phyloP scores from a whole-genome alignment of 179 eudicot species.

The Silene vulgaris region DNA sequence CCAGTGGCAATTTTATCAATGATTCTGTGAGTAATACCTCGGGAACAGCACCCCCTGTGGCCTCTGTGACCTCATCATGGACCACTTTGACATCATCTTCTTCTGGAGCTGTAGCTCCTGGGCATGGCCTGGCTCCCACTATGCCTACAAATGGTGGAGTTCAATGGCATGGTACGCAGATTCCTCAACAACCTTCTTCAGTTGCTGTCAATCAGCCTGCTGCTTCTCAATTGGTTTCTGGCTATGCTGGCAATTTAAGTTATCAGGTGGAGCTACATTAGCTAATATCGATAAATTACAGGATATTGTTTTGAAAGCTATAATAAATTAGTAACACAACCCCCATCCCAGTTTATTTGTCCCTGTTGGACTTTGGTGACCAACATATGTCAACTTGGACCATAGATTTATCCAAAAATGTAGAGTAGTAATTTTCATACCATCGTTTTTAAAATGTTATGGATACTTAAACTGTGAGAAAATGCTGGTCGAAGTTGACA shows the following conservation, averaged over 20 bases:
- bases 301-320: background rate
- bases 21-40: slow-evolving; percentile 28
- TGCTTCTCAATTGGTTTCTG: slow-evolving; percentile 32
- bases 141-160: slow-evolving; percentile 35
- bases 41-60: slow-evolving; percentile 31
- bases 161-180: slow-evolving; percentile 53
- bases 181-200: slow-evolving; percentile 44
- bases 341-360: background rate
- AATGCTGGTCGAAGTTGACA: background rate
- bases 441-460: background rate
- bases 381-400: background rate
- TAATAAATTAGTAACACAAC: background rate
- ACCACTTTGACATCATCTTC: slow-evolving; percentile 28
- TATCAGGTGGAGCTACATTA: slow-evolving; percentile 38
- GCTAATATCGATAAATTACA: background rate
- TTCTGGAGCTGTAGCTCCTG: slow-evolving; percentile 31
- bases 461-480: background rate
- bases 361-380: background rate
- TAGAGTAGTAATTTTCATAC: background rate
- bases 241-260: slow-evolving; percentile 33
- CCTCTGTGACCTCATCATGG: slow-evolving; percentile 25
- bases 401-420: background rate
- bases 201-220: slow-evolving; percentile 33
- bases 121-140: slow-evolving; percentile 25
- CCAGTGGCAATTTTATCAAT: slow-evolving; percentile 32